A percentile compares a stretch with the other conserved stretches of the same genome.
phyloP scores from a whole-genome alignment of 805 yeast genomes.

The Kluyveromyces wickerhamii region DNA sequence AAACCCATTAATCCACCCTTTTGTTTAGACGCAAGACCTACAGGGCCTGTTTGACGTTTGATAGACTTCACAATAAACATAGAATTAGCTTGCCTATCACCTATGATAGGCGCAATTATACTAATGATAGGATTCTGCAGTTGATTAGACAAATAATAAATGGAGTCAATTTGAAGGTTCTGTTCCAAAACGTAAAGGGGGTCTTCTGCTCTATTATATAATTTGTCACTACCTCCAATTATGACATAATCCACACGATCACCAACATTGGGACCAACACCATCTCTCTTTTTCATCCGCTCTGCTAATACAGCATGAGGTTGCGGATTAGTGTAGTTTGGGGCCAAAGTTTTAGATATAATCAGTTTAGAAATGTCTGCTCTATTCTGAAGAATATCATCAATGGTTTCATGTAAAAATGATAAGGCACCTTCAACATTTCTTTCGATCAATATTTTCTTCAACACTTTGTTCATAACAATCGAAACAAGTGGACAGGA shows the following conservation, averaged over 20 bases:
- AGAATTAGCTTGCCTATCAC: slow-evolving; percentile 73
- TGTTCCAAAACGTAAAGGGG: slow-evolving; percentile 90
- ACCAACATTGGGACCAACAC: slow-evolving; percentile 94
- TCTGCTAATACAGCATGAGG: slow-evolving; percentile 97
- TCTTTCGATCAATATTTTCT: slow-evolving; percentile 76
- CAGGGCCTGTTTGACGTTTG: slow-evolving; percentile 39
- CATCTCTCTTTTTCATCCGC: slow-evolving; percentile 93
- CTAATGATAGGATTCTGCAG: slow-evolving; percentile 86
- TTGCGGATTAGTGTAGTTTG: slow-evolving; percentile 92
- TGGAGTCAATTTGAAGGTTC: slow-evolving; percentile 88
- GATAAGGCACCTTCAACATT: slow-evolving; percentile 78
- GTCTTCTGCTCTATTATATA: slow-evolving; percentile 94
- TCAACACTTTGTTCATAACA: slow-evolving; percentile 86
- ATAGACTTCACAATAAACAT: slow-evolving; percentile 52
- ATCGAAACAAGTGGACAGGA: slow-evolving; percentile 91
- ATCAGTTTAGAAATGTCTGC: slow-evolving; percentile 90
- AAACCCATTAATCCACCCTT: slow-evolving; percentile 89
- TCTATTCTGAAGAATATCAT: slow-evolving; percentile 82
- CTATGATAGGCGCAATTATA: slow-evolving; percentile 91
- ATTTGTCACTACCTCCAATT: slow-evolving; percentile 70
- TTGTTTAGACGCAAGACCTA: slow-evolving; percentile 34
- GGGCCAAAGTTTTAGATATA: slow-evolving; percentile 86
- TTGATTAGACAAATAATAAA: slow-evolving; percentile 88
- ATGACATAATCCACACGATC: slow-evolving; percentile 98
- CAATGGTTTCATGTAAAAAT: slow-evolving; percentile 80